Evolutionary conservation across 306 rosid genomes (phyloP).

Genomic region (Styphnolobium japonicum): DNA sequence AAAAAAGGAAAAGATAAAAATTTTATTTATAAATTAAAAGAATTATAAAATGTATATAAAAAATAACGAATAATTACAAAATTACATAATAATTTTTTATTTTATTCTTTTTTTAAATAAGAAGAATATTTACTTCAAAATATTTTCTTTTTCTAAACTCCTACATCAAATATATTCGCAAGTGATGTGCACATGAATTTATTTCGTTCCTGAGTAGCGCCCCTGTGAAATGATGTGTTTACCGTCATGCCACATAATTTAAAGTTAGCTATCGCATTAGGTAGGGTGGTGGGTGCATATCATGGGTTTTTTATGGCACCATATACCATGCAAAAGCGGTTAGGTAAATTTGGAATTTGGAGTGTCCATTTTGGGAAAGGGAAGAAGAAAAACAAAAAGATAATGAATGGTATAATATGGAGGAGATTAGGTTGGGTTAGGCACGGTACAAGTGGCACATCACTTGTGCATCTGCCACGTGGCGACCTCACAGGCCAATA

Average conservation of each 20-base stretch:
- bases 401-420: not conserved
- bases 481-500: not conserved
- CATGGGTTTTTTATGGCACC: not conserved
- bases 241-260: not conserved
- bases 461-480: constrained; percentile 29
- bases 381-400: not conserved
- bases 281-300: not conserved
- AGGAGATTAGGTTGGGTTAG: constrained; percentile 29
- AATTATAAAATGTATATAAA: no score
- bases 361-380: not conserved
- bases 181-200: no score
- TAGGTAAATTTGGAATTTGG: constrained; percentile 9
- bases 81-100: no score
- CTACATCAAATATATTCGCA: no score
- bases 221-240: not conserved
- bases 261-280: not conserved
- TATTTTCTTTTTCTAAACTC: no score
- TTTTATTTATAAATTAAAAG: no score
- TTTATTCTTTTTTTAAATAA: no score
- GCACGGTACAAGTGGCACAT: constrained; percentile 25
- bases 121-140: no score
- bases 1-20: no score
- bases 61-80: no score
- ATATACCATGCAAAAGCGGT: not conserved
- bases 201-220: no score